These are phyloP conservation scores for Aleurites moluccanus DNA, from an alignment of 441 rosid species.

Conservation along the genomic window DNA sequence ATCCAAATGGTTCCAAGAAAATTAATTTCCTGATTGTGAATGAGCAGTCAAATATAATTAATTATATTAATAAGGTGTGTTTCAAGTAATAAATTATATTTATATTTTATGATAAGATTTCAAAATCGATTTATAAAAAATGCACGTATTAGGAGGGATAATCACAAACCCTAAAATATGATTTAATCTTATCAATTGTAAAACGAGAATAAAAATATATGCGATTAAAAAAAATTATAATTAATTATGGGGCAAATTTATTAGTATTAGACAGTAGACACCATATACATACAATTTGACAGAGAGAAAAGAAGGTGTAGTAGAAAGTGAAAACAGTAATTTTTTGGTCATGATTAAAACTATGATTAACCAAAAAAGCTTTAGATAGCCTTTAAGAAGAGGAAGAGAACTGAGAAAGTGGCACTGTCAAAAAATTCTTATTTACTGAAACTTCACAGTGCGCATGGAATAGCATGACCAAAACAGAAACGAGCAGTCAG, in stretches of 20 bases:
- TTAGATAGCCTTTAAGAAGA: slow-evolving; percentile 12
- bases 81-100: too few species aligned
- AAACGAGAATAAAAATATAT: too few species aligned
- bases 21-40: neutral
- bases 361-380: slow-evolving; percentile 53
- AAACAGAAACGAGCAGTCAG: slow-evolving; percentile 53
- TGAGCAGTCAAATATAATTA: too few species aligned
- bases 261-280: neutral
- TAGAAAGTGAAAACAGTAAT: slow-evolving; percentile 28
- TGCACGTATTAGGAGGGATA: too few species aligned
- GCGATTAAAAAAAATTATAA: too few species aligned
- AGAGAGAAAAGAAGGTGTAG: neutral
- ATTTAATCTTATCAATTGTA: too few species aligned
- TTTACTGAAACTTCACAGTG: slow-evolving; percentile 54
- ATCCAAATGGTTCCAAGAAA: neutral
- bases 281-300: neutral
- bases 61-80: too few species aligned
- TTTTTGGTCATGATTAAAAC: slow-evolving; percentile 47
- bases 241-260: neutral
- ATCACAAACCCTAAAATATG: too few species aligned
- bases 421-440: slow-evolving; percentile 35
- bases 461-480: slow-evolving; percentile 59
- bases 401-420: slow-evolving; percentile 25
- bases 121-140: too few species aligned
- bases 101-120: too few species aligned